These are phyloP conservation scores for Pichia membranifaciens DNA, from an alignment of 805 yeast genomes.

Conservation along the genomic window DNA sequence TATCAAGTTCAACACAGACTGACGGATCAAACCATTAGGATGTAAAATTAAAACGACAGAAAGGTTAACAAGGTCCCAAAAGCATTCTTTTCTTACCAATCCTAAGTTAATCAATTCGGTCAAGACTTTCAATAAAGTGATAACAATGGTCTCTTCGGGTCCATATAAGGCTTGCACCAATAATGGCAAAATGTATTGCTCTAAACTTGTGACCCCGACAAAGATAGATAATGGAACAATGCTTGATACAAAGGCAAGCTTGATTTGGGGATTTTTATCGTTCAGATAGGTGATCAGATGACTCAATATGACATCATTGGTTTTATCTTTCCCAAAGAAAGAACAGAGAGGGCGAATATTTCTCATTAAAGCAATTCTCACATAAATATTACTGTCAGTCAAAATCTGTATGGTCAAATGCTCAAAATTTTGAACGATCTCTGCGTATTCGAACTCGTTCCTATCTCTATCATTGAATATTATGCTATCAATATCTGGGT, in stretches of 20 bases:
- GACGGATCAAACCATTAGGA: conserved; percentile 83
- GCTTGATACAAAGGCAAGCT: conserved; percentile 66
- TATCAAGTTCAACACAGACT: conserved; percentile 56
- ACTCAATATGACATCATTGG: conserved; percentile 82
- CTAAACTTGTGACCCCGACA: conserved; percentile 76
- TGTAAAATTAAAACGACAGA: conserved; percentile 62
- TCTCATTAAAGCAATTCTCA: conserved; percentile 61
- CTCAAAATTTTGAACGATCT: conserved; percentile 53
- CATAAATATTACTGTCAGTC: conserved; percentile 62
- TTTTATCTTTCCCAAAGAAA: conserved; percentile 79
- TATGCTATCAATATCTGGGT: conserved; percentile 41
- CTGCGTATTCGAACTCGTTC: conserved; percentile 36
- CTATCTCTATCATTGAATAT: conserved; percentile 28
- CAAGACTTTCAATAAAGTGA: conserved; percentile 57
- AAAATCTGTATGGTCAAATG: conserved; percentile 56
- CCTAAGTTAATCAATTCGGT: conserved; percentile 54
- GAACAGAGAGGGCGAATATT: conserved; percentile 74
- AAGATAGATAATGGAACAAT: conserved; percentile 70
- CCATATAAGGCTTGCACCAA: conserved; percentile 79
- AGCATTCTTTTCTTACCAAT: conserved; percentile 41
- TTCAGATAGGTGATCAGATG: conserved; percentile 89
- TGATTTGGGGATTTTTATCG: conserved; percentile 61
- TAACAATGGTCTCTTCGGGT: conserved; percentile 74
- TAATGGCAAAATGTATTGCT: conserved; percentile 82
- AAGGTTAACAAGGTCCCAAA: conserved; percentile 50